Base-by-base conservation (phyloP, 176 grass and related monocot genomes). In the Phragmites australis region DNA sequence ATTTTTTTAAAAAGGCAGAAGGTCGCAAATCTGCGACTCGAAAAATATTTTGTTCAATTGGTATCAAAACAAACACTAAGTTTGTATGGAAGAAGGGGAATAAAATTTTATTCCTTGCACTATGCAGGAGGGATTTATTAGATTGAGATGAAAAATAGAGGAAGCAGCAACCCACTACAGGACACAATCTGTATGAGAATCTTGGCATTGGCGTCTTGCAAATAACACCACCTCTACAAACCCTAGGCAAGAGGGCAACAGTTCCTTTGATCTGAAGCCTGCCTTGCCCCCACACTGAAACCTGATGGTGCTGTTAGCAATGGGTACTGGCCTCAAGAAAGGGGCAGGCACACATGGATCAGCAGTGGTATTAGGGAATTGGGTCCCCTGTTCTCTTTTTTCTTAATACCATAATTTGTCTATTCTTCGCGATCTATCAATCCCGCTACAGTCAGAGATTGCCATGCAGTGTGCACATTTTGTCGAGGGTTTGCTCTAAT, bases 121-220 rank as follows among this genome's bases (percentile, higher is more conserved):
- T 76, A 43, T 41, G 32, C 66, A 43, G 21, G 68, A 75, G 68
- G 67, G 57, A 77, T 82, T 37, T 70, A 12, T n/a, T n/a, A 61
- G 52, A n/a, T 68, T 21, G 25, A 66, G 72, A 53, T 52, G 54
- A 15, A 63, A 34, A 61, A 57, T 76, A 27, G 16, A 58, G 67
- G 48, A 55, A 34, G 56, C 58, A 79, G 63, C 88, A 58, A 81
- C 62, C 75, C 79, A 91, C 43, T 78, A 80, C 43, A 88, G 45
- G 67, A 70, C 51, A 81, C 48, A 51, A 90, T 90, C 87, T 47
- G 87, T 80, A 83, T 90, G 94, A 97, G 89, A 94, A 97, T 97
- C 91, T 92, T 97, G 94, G 92, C 94, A 89, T 92, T 81, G 85
- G 74, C 62, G 44, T 88, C 66, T 91, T 72, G 77, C 74, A 89